phyloP scores from a whole-genome alignment of 768 basidiomycete species.

The Rubroboletus satanas region DNA sequence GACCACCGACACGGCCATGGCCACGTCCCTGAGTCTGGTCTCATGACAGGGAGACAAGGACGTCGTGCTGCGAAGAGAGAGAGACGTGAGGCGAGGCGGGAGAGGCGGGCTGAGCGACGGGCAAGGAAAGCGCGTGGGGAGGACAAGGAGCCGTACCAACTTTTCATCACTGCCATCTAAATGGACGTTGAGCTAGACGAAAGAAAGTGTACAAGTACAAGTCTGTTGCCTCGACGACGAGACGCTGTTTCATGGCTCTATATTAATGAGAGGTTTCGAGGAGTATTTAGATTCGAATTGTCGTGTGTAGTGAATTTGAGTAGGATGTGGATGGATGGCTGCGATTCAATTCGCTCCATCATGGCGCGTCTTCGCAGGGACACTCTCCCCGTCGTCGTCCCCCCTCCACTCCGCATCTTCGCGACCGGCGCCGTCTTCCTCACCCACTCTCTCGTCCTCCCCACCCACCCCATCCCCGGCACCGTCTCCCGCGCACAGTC shows the following conservation, averaged over 20 bases:
- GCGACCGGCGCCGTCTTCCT: constrained; percentile 79
- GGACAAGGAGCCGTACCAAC: constrained; percentile 17
- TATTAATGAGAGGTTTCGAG: too few relatives aligned
- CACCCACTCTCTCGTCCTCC: constrained; percentile 65
- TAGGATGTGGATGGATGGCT: not conserved
- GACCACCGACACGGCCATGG: not conserved
- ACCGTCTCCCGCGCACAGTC: constrained; percentile 67
- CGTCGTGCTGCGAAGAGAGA: constrained; percentile 9
- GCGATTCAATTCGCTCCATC: not conserved
- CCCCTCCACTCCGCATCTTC: constrained; percentile 54
- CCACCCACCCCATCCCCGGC: constrained; percentile 53
- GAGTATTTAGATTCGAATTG: too few relatives aligned
- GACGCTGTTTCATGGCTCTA: too few relatives aligned
- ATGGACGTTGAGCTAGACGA: too few relatives aligned
- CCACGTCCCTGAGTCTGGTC: not conserved
- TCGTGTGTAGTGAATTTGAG: not conserved
- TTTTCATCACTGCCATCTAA: constrained; percentile 13
- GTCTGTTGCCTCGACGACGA: too few relatives aligned
- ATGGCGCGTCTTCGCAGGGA: constrained; percentile 32
- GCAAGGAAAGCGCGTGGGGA: constrained; percentile 18
- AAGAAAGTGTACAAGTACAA: too few relatives aligned
- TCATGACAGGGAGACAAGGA: not conserved
- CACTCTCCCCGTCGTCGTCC: constrained; percentile 15
- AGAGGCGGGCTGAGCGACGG: constrained; percentile 10
- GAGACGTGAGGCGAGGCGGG: constrained; percentile 15